These are phyloP conservation scores for Microsporum canis DNA, from an alignment of 2,329 filamentous ascomycete genomes.

Conservation along the genomic window DNA sequence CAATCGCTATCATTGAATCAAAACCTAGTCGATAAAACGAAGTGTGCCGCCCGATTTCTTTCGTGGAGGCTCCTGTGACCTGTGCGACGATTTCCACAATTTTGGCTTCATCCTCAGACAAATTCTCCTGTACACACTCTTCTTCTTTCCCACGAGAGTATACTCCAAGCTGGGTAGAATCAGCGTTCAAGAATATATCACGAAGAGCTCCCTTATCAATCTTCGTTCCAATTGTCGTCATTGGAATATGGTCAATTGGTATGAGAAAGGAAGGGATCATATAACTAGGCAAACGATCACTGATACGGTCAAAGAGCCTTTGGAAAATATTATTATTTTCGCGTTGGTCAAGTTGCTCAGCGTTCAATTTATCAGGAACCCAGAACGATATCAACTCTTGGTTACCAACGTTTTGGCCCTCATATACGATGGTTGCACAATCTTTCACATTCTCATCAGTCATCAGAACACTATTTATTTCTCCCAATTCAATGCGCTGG, in stretches of 20 bases:
- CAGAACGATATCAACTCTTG: slow-evolving; percentile 60
- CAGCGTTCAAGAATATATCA: slow-evolving; percentile 38
- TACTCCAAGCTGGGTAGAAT: slow-evolving; percentile 35
- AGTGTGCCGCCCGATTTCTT: slow-evolving; percentile 49
- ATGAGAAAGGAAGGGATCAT: slow-evolving; percentile 70
- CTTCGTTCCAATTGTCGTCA: slow-evolving; percentile 60
- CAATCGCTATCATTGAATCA: slow-evolving; percentile 73
- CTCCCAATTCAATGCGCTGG: slow-evolving; percentile 65
- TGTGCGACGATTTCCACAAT: slow-evolving; percentile 47
- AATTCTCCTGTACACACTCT: slow-evolving; percentile 27
- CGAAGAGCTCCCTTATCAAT: slow-evolving; percentile 50
- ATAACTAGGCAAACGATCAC: slow-evolving; percentile 53
- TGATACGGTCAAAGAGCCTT: slow-evolving; percentile 45
- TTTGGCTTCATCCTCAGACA: slow-evolving; percentile 45
- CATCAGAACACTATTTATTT: slow-evolving; percentile 56
- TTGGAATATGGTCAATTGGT: slow-evolving; percentile 56
- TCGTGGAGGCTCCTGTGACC: slow-evolving; percentile 36
- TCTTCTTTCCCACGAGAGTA: slow-evolving; percentile 23
- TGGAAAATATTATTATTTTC: neutral
- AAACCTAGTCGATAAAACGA: slow-evolving; percentile 70
- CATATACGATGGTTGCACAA: slow-evolving; percentile 52
- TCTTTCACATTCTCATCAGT: slow-evolving; percentile 44
- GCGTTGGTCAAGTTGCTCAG: neutral
- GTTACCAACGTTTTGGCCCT: slow-evolving; percentile 26
- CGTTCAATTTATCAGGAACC: slow-evolving; percentile 35